Conservation (phyloP, 352 stramenopile genomes). For the Phytophthora fragariae region DNA sequence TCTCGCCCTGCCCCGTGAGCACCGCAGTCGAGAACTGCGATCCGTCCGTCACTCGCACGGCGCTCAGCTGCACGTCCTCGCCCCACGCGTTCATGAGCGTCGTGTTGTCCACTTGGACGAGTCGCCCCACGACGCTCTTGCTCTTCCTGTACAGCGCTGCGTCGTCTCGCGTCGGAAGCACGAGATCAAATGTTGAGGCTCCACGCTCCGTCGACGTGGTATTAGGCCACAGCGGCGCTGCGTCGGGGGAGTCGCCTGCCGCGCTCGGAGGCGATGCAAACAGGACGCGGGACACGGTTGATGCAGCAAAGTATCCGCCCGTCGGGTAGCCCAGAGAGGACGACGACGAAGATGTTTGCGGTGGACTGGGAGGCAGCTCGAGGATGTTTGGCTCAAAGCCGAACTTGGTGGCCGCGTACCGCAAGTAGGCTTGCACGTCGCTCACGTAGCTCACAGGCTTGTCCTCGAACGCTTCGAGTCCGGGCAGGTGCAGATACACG, state of each 20-base stretch:
- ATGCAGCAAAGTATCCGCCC: conserved; percentile 35
- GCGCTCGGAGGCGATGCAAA: conserved; percentile 30
- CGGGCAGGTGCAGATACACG: conserved; percentile 49
- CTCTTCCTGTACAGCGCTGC: conserved; percentile 40
- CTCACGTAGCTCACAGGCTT: conserved; percentile 37
- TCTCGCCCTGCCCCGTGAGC: conserved; percentile 33
- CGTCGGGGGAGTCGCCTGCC: conserved; percentile 8
- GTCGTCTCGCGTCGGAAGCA: conserved; percentile 36
- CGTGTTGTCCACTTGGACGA: conserved; percentile 50
- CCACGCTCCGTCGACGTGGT: conserved; percentile 26
- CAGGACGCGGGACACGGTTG: conserved; percentile 32
- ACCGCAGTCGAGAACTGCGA: conserved; percentile 68
- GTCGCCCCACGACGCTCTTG: conserved; percentile 46
- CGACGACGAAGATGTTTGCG: background rate
- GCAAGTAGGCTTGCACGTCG: conserved; percentile 62
- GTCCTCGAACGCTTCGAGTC: conserved; percentile 33
- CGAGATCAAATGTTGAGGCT: conserved; percentile 27
- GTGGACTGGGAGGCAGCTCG: conserved; percentile 12
- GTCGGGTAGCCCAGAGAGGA: conserved; percentile 23
- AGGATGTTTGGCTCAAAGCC: conserved; percentile 56
- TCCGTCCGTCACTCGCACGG: conserved; percentile 50
- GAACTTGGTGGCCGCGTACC: conserved; percentile 64
- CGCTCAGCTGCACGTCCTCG: conserved; percentile 33
- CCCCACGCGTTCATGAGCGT: conserved; percentile 42
- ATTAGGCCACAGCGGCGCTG: conserved; percentile 33